These are phyloP conservation scores for Trichoderma pleuroti DNA, from an alignment of 2,329 filamentous ascomycete species.

Conservation along the genomic window DNA sequence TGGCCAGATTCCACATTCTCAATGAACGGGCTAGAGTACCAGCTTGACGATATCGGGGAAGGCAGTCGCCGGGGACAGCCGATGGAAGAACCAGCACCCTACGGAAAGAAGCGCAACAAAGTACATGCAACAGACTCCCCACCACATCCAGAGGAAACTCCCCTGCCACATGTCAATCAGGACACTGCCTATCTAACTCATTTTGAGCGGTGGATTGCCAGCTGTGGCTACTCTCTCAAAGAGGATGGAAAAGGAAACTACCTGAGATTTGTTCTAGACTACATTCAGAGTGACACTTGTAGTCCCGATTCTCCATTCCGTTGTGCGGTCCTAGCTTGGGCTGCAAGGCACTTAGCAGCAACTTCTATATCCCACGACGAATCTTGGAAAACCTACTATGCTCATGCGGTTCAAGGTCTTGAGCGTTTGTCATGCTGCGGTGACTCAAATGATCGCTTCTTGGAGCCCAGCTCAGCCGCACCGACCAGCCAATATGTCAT, in stretches of 20 bases:
- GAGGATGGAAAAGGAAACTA: constrained; percentile 11
- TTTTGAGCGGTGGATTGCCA: constrained; percentile 7
- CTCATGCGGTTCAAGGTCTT: background rate
- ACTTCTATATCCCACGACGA: background rate
- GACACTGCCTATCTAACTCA: background rate
- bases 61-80: background rate
- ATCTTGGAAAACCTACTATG: background rate
- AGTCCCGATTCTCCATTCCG: background rate
- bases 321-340: background rate
- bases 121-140: background rate
- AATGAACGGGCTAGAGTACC: background rate
- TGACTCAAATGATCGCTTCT: background rate
- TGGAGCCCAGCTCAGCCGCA: background rate
- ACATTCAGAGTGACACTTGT: background rate
- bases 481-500: background rate
- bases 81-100: background rate
- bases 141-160: background rate
- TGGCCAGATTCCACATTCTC: background rate
- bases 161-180: background rate
- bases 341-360: background rate
- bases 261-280: constrained; percentile 1
- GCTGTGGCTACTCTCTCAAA: background rate
- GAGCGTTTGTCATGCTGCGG: background rate
- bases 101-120: background rate
- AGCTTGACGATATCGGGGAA: background rate